A percentile compares a stretch with the other conserved stretches of the same genome.
Conservation (phyloP, 2,329 filamentous ascomycete genomes). For the Cercospora citrullina region DNA sequence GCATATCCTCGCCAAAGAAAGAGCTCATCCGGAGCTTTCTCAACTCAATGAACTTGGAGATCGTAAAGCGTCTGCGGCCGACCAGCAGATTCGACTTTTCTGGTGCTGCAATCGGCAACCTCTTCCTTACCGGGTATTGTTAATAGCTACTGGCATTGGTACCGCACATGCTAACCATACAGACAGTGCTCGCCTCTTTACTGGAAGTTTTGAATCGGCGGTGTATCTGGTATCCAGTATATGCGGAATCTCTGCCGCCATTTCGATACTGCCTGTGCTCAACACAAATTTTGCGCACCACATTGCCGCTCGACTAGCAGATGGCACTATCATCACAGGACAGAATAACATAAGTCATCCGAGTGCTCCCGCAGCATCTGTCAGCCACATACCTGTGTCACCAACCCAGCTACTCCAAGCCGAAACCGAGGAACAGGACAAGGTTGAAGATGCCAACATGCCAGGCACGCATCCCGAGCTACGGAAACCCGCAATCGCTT, state of each 20-base stretch:
- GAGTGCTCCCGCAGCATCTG: slow-evolving; percentile 54
- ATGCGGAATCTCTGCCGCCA: slow-evolving; percentile 74
- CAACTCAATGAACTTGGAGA: slow-evolving; percentile 52
- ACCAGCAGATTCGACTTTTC: slow-evolving; percentile 52
- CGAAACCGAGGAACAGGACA: slow-evolving; percentile 60
- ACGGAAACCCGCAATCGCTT: slow-evolving; percentile 76
- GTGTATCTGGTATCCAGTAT: slow-evolving; percentile 88
- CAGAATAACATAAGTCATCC: slow-evolving; percentile 94
- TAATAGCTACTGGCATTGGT: slow-evolving; percentile 47
- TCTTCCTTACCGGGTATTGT: slow-evolving; percentile 51
- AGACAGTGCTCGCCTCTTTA: slow-evolving; percentile 77
- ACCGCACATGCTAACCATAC: slow-evolving; percentile 15
- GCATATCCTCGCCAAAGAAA: slow-evolving; percentile 52
- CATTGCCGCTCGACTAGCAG: slow-evolving; percentile 77
- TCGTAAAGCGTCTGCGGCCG: slow-evolving; percentile 50
- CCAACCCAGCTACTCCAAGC: slow-evolving; percentile 27
- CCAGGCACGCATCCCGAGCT: slow-evolving; percentile 79
- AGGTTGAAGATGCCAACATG: slow-evolving; percentile 75
- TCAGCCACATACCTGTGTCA: slow-evolving; percentile 29
- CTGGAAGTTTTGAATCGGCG: slow-evolving; percentile 86
- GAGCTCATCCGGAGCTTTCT: slow-evolving; percentile 55
- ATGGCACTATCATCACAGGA: slow-evolving; percentile 78
- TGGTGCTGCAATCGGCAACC: slow-evolving; percentile 52
- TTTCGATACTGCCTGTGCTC: slow-evolving; percentile 82
- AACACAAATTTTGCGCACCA: slow-evolving; percentile 96